These are phyloP conservation scores for Albatrellus sp. DNA, from an alignment of 1,284 basidiomycete species.

Conservation along the genomic window DNA sequence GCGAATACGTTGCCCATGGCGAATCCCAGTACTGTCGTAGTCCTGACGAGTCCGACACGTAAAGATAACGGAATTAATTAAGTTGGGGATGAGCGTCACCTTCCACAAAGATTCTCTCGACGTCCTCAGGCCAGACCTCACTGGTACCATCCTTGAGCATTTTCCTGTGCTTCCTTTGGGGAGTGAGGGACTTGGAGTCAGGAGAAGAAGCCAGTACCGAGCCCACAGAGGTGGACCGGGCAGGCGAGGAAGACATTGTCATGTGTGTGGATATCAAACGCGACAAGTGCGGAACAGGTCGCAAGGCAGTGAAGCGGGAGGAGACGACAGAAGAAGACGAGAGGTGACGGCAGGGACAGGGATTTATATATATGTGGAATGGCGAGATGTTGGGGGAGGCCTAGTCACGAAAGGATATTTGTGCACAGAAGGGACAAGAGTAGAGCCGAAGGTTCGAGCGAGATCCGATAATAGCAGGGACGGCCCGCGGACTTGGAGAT, in stretches of 20 bases:
- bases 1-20: slow-evolving; percentile 64
- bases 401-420: slow-evolving; percentile 8
- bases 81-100: slow-evolving; percentile 25
- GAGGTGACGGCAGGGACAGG: slow-evolving; percentile 5
- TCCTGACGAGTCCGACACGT: slow-evolving; percentile 25
- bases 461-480: slow-evolving; percentile 28
- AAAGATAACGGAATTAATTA: slow-evolving; percentile 6
- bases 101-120: slow-evolving; percentile 67
- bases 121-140: slow-evolving; percentile 69
- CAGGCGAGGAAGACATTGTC: slow-evolving; percentile 13
- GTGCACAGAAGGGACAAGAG: slow-evolving; percentile 1
- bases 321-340: slow-evolving; percentile 13
- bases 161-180: slow-evolving; percentile 70
- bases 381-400: slow-evolving; percentile 2
- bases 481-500: slow-evolving; percentile 26
- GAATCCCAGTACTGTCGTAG: slow-evolving; percentile 67
- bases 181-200: slow-evolving; percentile 38
- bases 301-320: slow-evolving; percentile 12
- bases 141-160: slow-evolving; percentile 70
- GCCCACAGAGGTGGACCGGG: slow-evolving; percentile 15
- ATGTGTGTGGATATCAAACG: background rate
- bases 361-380: background rate
- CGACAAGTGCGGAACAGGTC: slow-evolving; percentile 12
- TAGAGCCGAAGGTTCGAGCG: slow-evolving; percentile 15
- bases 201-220: slow-evolving; percentile 11